Evolutionary conservation across 148 eudicot genomes (phyloP), one percentile per base, ranked within the genome.

Genomic region (Cornus florida): DNA sequence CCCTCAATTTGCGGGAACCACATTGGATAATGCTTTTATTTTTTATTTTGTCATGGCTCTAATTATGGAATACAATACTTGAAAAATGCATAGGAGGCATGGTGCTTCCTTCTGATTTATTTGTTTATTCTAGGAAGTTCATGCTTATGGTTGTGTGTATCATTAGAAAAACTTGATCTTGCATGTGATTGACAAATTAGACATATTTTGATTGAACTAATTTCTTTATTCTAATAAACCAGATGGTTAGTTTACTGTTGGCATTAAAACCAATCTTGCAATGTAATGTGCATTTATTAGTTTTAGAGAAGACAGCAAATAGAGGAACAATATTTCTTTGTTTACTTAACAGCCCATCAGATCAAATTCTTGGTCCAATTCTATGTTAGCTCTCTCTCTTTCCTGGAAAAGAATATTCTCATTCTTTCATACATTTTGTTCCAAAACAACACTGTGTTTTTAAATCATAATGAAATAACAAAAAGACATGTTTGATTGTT

Each of bases 301-400:
- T 62, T 62, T 13, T 4, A 57, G 14, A 57, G 64, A 57, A 57
- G 53, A 48, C 11, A 48, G 53, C 11, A 48, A 11, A 48, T 14
- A 3, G 64, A 57, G 20, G 20, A 35, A 35, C 38, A 0, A 4
- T 60, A 10, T 41, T 71, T 71, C 11, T 23, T 1, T 71, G 20
- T 43, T 22, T 43, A 3, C 20, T 71, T 19, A 57, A 20, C 50
- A 60, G 12, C 20, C 69, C 68, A n/a, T 57, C 4, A 5, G 32
- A 33, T 13, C 22, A 35, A 38, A 60, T 74, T 46, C 65, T 75
- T 38, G 69, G 56, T 38, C 7, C 69, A 75, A 53, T 64, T 75
- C 39, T 60, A 39, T 22, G 33, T 39, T 62, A 6, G 33, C n/a
- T 33, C 32, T 74, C 68, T 74, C 3, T 19, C n/a, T 62, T 64